phyloP scores from a whole-genome alignment of 2,329 filamentous ascomycete species.

The Plectosphaerella cucumerina region DNA sequence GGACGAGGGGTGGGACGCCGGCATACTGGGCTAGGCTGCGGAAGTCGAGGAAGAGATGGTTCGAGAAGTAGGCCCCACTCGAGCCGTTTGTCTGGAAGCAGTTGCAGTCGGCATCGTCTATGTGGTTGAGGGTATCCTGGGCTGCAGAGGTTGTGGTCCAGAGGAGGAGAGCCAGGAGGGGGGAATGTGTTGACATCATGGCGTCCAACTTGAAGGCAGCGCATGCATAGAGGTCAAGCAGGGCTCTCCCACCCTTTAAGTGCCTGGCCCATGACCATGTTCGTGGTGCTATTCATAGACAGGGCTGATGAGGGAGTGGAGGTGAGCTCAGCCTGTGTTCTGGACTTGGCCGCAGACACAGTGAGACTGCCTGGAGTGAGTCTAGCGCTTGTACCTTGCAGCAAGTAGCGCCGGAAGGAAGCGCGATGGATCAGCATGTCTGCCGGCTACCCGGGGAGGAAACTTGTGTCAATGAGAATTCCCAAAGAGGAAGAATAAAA shows the following conservation, averaged over 20 bases:
- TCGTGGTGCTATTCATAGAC: not conserved
- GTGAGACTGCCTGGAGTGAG: too few relatives aligned
- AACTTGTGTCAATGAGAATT: too few relatives aligned
- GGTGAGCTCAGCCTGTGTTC: not conserved
- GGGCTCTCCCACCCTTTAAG: not conserved
- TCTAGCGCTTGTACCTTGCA: too few relatives aligned
- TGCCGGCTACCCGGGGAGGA: too few relatives aligned
- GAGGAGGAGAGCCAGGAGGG: constrained; percentile 15
- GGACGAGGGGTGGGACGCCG: constrained; percentile 25
- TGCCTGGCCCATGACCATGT: too few relatives aligned
- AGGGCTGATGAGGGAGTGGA: not conserved
- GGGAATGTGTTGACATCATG: constrained; percentile 13
- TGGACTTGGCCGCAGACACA: too few relatives aligned
- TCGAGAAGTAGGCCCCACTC: constrained; percentile 35
- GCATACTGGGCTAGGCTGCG: constrained; percentile 35
- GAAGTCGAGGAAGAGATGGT: constrained; percentile 48
- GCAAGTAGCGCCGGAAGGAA: too few relatives aligned
- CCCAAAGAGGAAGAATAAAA: too few relatives aligned
- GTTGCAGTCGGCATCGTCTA: constrained; percentile 32
- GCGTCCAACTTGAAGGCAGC: not conserved
- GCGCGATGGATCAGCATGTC: too few relatives aligned
- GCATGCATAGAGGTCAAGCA: too few relatives aligned
- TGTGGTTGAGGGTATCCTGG: constrained; percentile 12
- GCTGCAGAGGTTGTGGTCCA: constrained; percentile 3
- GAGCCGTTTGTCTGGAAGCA: constrained; percentile 46